phyloP scores from a whole-genome alignment of 192 early-diverging fungal genomes.

The Tieghemiomyces parasiticus region DNA sequence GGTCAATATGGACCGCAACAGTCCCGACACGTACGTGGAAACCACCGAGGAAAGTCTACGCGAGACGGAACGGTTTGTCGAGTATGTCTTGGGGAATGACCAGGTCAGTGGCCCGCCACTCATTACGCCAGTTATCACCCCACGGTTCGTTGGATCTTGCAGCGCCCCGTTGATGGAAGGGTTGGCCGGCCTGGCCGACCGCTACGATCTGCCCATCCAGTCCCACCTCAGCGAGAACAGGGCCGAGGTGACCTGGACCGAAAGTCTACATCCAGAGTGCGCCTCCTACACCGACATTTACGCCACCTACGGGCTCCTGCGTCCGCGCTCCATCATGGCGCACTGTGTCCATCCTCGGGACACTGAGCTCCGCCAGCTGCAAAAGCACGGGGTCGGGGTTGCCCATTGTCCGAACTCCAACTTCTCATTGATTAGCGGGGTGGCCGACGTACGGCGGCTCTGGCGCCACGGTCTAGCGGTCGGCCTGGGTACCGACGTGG shows the following conservation, averaged over 20 bases:
- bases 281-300: slow-evolving; percentile 69
- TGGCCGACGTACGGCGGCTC: slow-evolving; percentile 64
- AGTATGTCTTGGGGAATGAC: slow-evolving; percentile 27
- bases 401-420: slow-evolving; percentile 91
- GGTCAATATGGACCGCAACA: slow-evolving; percentile 91
- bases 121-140: slow-evolving; percentile 74
- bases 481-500: slow-evolving; percentile 88
- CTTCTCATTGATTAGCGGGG: slow-evolving; percentile 67
- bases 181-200: slow-evolving; percentile 51
- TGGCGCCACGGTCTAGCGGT: slow-evolving; percentile 60
- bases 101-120: slow-evolving; percentile 14
- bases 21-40: slow-evolving; percentile 65
- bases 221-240: slow-evolving; percentile 82
- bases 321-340: slow-evolving; percentile 67
- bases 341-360: slow-evolving; percentile 81
- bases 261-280: slow-evolving; percentile 53
- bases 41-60: slow-evolving; percentile 44
- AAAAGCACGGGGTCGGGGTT: slow-evolving; percentile 49
- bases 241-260: slow-evolving; percentile 61
- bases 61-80: slow-evolving; percentile 50
- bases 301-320: slow-evolving; percentile 53
- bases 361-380: slow-evolving; percentile 51
- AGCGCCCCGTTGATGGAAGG: slow-evolving; percentile 46
- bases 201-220: slow-evolving; percentile 71
- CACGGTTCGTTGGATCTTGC: slow-evolving; percentile 85